Conservation (phyloP, 2,329 filamentous ascomycete genomes). For the Myriosclerotinia duriaeana region DNA sequence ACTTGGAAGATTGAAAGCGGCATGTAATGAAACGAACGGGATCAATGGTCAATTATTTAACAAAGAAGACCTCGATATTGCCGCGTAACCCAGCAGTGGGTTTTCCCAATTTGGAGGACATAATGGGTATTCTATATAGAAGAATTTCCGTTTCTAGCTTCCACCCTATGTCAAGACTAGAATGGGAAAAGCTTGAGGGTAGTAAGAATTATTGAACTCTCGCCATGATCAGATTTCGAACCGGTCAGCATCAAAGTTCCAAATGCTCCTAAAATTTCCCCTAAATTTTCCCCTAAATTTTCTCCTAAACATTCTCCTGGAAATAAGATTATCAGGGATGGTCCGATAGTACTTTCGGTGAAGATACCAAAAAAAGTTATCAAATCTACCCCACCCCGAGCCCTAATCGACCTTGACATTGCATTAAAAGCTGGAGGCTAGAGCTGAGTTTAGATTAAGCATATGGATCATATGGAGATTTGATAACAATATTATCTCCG, state of each 20-base stretch:
- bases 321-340: neutral
- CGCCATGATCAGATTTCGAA: neutral
- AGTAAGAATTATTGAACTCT: neutral
- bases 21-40: neutral
- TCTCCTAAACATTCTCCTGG: neutral
- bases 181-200: neutral
- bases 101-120: neutral
- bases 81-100: neutral
- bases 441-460: neutral
- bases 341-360: slow-evolving; percentile 1
- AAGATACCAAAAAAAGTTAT: slow-evolving; percentile 2
- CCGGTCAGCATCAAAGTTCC: neutral
- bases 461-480: neutral
- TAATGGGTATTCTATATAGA: neutral
- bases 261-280: neutral
- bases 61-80: neutral
- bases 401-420: neutral
- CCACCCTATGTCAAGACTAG: neutral
- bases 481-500: neutral
- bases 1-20: neutral
- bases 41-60: slow-evolving; percentile 3
- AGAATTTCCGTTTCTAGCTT: neutral
- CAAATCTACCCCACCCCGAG: neutral
- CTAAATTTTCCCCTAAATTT: neutral
- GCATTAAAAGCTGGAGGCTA: slow-evolving; percentile 1